Conservation (phyloP, 495 filamentous ascomycete species). For the Penicillium herquei region DNA sequence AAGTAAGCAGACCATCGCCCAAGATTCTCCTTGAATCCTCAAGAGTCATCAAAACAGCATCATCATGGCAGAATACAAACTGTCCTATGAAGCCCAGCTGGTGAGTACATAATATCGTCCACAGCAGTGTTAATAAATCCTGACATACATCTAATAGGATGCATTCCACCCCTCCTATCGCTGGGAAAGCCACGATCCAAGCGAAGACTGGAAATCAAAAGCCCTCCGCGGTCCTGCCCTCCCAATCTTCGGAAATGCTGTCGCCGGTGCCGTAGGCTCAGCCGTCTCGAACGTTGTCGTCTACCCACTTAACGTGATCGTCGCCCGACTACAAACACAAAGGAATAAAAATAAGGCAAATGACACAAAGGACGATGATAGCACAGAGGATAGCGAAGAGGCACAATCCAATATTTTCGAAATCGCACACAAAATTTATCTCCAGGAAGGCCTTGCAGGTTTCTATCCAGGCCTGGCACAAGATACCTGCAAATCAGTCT, state of each 20-base stretch:
- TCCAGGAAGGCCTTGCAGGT: constrained; percentile 61
- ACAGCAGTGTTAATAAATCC: background rate
- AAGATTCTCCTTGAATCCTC: background rate
- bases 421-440: constrained; percentile 71
- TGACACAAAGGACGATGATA: constrained; percentile 28
- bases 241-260: constrained; percentile 85
- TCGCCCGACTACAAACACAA: constrained; percentile 83
- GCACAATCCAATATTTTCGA: constrained; percentile 56
- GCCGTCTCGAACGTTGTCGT: constrained; percentile 75
- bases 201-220: constrained; percentile 34
- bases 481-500: constrained; percentile 70
- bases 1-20: background rate
- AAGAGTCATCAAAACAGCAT: background rate
- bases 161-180: constrained; percentile 51
- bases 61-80: constrained; percentile 34
- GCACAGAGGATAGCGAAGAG: constrained; percentile 27
- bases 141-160: constrained; percentile 34
- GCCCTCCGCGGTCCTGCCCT: constrained; percentile 54
- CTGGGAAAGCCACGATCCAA: constrained; percentile 37
- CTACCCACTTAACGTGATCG: constrained; percentile 84
- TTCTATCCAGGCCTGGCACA: constrained; percentile 74
- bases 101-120: constrained; percentile 14
- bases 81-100: constrained; percentile 34
- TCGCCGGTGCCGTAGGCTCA: constrained; percentile 75
- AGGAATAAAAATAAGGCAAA: constrained; percentile 36